These are phyloP conservation scores for Davidsoniella virescens DNA, from an alignment of 2,329 filamentous ascomycete genomes.

Conservation along the genomic window DNA sequence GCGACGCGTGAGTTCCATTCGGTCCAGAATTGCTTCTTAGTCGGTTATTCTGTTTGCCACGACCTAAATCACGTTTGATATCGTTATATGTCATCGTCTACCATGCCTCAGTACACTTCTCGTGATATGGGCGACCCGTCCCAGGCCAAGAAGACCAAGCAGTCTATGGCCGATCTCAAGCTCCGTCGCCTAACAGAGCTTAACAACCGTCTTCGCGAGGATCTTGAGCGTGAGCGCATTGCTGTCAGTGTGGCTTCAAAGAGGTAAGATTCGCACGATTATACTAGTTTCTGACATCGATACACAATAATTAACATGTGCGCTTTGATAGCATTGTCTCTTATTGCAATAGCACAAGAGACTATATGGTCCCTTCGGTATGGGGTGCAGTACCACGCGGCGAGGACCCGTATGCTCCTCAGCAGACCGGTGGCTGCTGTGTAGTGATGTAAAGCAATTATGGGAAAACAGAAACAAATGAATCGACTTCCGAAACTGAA, in stretches of 20 bases:
- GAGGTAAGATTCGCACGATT: slow-evolving; percentile 41
- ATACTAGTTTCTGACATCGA: background rate
- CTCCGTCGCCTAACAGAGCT: slow-evolving; percentile 89
- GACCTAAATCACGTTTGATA: background rate
- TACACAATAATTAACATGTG: background rate
- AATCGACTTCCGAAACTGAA: background rate
- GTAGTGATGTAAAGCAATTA: slow-evolving; percentile 59
- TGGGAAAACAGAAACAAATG: background rate
- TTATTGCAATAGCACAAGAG: slow-evolving; percentile 93
- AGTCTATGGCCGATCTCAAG: slow-evolving; percentile 98
- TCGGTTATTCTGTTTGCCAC: background rate
- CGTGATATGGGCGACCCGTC: slow-evolving; percentile 51
- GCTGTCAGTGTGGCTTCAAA: slow-evolving; percentile 87
- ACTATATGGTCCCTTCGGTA: slow-evolving; percentile 97
- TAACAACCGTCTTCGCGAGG: slow-evolving; percentile 88
- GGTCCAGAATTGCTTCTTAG: background rate
- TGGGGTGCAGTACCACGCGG: slow-evolving; percentile 90
- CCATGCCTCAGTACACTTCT: slow-evolving; percentile 51
- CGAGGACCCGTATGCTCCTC: slow-evolving; percentile 96
- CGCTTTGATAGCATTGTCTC: slow-evolving; percentile 61
- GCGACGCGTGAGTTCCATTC: too few species aligned
- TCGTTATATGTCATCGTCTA: slow-evolving; percentile 17
- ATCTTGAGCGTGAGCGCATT: slow-evolving; percentile 86
- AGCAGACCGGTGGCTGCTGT: slow-evolving; percentile 86
- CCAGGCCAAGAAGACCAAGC: slow-evolving; percentile 81